phyloP scores from a whole-genome alignment of 768 basidiomycete species.

The Tubosaeta brunneosetosa region DNA sequence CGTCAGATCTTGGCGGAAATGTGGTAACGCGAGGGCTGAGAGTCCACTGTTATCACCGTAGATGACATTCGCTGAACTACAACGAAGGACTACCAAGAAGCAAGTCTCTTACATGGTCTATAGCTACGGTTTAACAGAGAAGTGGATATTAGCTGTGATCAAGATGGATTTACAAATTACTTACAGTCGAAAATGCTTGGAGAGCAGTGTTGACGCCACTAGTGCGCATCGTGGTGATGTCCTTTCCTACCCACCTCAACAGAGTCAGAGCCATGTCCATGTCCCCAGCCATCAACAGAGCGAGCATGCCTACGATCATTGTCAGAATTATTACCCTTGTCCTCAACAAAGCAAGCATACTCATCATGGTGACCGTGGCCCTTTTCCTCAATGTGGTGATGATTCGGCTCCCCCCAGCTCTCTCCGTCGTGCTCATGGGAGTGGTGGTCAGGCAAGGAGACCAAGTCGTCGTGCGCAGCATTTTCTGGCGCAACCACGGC shows the following conservation, averaged over 20 bases:
- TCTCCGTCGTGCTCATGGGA: background rate
- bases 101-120: too few species aligned
- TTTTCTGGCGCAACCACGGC: slow-evolving; percentile 1
- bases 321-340: background rate
- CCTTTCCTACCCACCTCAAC: background rate
- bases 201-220: background rate
- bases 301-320: background rate
- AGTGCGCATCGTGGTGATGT: background rate
- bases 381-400: background rate
- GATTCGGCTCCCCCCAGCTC: too few species aligned
- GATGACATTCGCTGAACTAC: too few species aligned
- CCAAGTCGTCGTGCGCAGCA: background rate
- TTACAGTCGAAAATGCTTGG: too few species aligned
- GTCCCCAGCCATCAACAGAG: background rate
- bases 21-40: too few species aligned
- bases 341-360: background rate
- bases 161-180: too few species aligned
- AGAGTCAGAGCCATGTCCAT: background rate
- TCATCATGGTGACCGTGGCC: background rate
- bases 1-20: too few species aligned
- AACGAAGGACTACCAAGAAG: too few species aligned
- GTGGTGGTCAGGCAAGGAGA: background rate
- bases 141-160: too few species aligned
- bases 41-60: too few species aligned
- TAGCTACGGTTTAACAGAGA: too few species aligned